phyloP scores from a whole-genome alignment of 1,139 yeast genomes.

The Nadsonia commutata region DNA sequence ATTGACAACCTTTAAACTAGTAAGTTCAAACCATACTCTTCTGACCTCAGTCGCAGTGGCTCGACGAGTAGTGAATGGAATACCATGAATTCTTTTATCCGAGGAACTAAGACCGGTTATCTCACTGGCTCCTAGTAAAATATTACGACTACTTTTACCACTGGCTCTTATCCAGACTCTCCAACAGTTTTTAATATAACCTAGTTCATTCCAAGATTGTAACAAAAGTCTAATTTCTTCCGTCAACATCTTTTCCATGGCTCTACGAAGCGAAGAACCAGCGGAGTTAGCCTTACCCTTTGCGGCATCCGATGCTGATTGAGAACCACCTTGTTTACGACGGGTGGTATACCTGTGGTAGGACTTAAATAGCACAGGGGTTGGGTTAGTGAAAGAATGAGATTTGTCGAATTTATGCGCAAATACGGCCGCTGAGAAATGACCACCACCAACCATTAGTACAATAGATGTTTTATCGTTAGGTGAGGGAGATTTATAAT shows the following conservation, averaged over 20 bases:
- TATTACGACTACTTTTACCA: slow-evolving; percentile 52
- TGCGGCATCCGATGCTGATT: slow-evolving; percentile 80
- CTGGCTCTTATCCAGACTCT: slow-evolving; percentile 69
- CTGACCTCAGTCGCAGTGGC: slow-evolving; percentile 76
- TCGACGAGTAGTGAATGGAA: slow-evolving; percentile 83
- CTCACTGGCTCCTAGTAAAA: slow-evolving; percentile 49
- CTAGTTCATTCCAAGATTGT: slow-evolving; percentile 42
- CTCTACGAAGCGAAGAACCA: slow-evolving; percentile 78
- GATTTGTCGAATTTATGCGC: slow-evolving; percentile 39
- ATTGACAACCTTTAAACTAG: slow-evolving; percentile 43
- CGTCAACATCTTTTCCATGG: slow-evolving; percentile 73
- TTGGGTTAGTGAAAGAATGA: slow-evolving; percentile 31
- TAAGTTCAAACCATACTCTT: slow-evolving; percentile 69
- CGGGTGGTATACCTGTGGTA: slow-evolving; percentile 93
- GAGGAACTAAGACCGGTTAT: slow-evolving; percentile 30
- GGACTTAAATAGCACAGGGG: slow-evolving; percentile 58
- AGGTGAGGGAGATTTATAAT: not conserved
- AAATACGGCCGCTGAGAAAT: slow-evolving; percentile 89
- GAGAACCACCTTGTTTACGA: slow-evolving; percentile 96
- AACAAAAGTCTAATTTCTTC: slow-evolving; percentile 62
- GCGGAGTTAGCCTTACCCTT: slow-evolving; percentile 95
- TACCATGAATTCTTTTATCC: slow-evolving; percentile 26
- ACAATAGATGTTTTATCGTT: slow-evolving; percentile 40
- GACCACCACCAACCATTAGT: slow-evolving; percentile 96
- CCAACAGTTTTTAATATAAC: slow-evolving; percentile 23